These are phyloP conservation scores for Xylaria sp. DNA, from an alignment of 2,329 filamentous ascomycete species.

Conservation along the genomic window DNA sequence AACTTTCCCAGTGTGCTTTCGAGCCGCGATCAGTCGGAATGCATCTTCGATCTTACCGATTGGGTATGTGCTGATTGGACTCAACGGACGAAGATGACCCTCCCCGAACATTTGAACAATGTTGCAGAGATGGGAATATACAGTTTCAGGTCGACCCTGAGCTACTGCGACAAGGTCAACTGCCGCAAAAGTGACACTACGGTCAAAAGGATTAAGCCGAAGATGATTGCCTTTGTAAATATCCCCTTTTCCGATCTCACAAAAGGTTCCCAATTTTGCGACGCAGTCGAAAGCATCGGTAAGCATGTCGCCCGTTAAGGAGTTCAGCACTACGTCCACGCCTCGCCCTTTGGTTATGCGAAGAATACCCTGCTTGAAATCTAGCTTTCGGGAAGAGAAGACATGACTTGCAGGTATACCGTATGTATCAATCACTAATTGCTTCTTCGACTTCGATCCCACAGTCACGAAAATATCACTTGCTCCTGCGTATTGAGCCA, in stretches of 20 bases:
- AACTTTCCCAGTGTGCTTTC: conserved; percentile 55
- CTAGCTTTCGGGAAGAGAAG: conserved; percentile 41
- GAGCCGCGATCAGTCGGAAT: conserved; percentile 53
- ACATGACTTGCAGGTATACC: conserved; percentile 47
- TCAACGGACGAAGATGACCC: conserved; percentile 18
- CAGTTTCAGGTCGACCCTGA: conserved; percentile 28
- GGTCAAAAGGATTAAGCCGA: conserved; percentile 51
- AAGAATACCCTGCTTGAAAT: conserved; percentile 43
- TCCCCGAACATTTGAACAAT: conserved; percentile 20
- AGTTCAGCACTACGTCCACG: conserved; percentile 37
- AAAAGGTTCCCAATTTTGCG: conserved; percentile 47
- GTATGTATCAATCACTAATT: conserved; percentile 43
- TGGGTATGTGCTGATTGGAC: conserved; percentile 34
- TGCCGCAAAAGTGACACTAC: conserved; percentile 28
- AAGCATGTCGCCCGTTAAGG: conserved; percentile 43
- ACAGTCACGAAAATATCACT: conserved; percentile 47
- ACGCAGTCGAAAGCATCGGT: conserved; percentile 48
- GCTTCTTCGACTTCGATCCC: conserved; percentile 43
- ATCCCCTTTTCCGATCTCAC: conserved; percentile 50
- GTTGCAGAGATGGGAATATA: conserved; percentile 14
- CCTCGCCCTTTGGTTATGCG: conserved; percentile 39
- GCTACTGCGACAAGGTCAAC: conserved; percentile 31
- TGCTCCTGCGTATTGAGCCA: conserved; percentile 37
- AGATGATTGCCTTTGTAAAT: conserved; percentile 48
- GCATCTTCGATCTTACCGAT: conserved; percentile 48